Conservation (phyloP, 768 basidiomycete species). For the Boletellus ananas region DNA sequence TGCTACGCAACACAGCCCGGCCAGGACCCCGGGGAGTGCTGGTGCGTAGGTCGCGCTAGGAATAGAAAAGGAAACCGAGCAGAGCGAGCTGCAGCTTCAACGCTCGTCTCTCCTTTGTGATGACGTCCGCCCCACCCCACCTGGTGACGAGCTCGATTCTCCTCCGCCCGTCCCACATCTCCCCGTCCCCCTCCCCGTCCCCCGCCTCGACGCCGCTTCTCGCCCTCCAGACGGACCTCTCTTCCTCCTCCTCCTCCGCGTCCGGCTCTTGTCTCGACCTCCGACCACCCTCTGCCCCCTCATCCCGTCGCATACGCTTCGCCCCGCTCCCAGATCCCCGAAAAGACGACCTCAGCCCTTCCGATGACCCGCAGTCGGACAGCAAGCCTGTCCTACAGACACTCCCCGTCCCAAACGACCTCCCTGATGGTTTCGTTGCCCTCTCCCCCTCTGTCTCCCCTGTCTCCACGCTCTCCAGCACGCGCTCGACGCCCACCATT, state of each 20-base stretch:
- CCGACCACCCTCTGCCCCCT: conserved; percentile 5
- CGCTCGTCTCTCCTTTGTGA: conserved; percentile 1
- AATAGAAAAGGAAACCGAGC: conserved; percentile 13
- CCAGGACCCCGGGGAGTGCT: conserved; percentile 20
- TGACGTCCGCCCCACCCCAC: conserved; percentile 4
- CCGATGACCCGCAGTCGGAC: conserved; percentile 30
- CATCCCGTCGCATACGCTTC: conserved; percentile 57
- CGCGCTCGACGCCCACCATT: conserved; percentile 20
- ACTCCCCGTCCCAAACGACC: neutral
- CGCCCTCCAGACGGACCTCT: conserved; percentile 11
- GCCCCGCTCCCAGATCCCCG: conserved; percentile 82
- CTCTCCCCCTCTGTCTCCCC: conserved; percentile 22
- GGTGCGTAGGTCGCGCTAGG: neutral
- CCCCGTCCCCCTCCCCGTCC: conserved; percentile 10
- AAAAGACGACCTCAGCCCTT: conserved; percentile 34
- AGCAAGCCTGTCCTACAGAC: conserved; percentile 4
- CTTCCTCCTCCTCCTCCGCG: conserved; percentile 18
- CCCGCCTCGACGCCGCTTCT: conserved; percentile 11
- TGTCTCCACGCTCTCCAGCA: conserved; percentile 17
- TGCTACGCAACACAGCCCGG: conserved; percentile 15
- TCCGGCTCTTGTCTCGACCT: conserved; percentile 20
- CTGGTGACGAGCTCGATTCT: conserved; percentile 22
- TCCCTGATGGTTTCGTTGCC: conserved; percentile 3
- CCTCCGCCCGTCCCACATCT: conserved; percentile 10
- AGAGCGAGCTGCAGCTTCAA: neutral